Base-by-base conservation (phyloP, 768 basidiomycete species). In the Amanita exitialis region DNA sequence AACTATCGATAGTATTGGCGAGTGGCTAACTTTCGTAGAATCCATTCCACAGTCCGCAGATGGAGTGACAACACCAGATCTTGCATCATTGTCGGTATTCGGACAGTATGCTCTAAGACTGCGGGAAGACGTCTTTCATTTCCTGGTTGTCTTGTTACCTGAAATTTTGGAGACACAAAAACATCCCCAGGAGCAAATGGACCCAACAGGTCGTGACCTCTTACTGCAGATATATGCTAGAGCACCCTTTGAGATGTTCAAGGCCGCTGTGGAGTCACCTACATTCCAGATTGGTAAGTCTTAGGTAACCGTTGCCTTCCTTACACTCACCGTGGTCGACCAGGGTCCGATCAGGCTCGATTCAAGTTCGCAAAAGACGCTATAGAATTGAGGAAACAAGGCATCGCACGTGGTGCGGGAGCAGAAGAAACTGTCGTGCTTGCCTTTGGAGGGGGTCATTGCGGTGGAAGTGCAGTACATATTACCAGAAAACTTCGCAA, bases 311-410 rank as follows among this genome's bases (percentile, higher is more conserved):
- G 21, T 38, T 10, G 34, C 35, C 46, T 25, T 25, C 30, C 28
- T 48, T 43, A 32, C 54, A 32, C 44, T 53, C 47, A 56, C 53
- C 54, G 56, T 51, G 61, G 53, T n/a, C 60, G 37, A 54, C 57
- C 64, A 86, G 86, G 83, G 18, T 79, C 86, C 52, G 87, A 89
- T 67, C 90, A 93, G 63, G 79, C 81, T 54, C 81, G 91, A 42
- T 96, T 93, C 71, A 86, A 85, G 61, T 94, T 94, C 67, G 90
- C 90, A 3, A 94, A 93, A 66, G 89, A 90, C 56, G 88, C 83
- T 10, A 85, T 94, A 60, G 86, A 89, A 59, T 60, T 83, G 59
- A 77, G 91, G 58, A 94, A 90, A 67, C 80, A 79, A 61, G 81
- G 82, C n/a, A 76, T 82, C 62, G 77, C 80, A 42, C 79, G 82